These are phyloP conservation scores for Xylaria polymorpha DNA, from an alignment of 2,329 filamentous ascomycete genomes.

Conservation along the genomic window DNA sequence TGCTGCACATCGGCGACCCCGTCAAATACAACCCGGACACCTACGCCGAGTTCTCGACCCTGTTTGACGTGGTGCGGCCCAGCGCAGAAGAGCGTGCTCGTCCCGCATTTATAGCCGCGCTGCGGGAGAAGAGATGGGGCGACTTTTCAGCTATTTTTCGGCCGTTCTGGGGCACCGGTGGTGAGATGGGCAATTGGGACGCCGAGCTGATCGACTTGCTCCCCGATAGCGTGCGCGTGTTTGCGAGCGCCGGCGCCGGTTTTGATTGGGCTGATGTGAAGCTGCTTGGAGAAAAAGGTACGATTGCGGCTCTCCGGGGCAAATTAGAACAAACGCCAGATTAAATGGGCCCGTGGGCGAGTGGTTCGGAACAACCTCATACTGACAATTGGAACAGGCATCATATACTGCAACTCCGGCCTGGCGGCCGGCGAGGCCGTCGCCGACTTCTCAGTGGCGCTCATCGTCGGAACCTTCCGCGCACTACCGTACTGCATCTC, in stretches of 20 bases:
- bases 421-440: conserved; percentile 78
- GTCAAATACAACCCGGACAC: conserved; percentile 62
- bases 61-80: conserved; percentile 65
- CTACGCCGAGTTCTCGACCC: conserved; percentile 56
- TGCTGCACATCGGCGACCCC: conserved; percentile 80
- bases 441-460: conserved; percentile 75
- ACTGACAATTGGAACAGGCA: conserved; percentile 55
- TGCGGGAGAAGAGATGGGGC: conserved; percentile 65
- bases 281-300: conserved; percentile 69
- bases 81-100: conserved; percentile 62
- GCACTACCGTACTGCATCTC: conserved; percentile 72
- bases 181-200: conserved; percentile 74
- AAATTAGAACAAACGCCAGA: neutral
- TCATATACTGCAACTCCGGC: conserved; percentile 79
- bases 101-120: conserved; percentile 60
- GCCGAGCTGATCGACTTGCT: conserved; percentile 66
- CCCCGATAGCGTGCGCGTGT: conserved; percentile 65
- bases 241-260: conserved; percentile 69
- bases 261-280: conserved; percentile 72
- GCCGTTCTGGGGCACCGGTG: conserved; percentile 72
- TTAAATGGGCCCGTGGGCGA: neutral
- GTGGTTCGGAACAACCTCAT: neutral
- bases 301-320: neutral
- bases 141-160: conserved; percentile 64
- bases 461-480: conserved; percentile 77